phyloP scores from a whole-genome alignment of 768 basidiomycete genomes.

The Leccinum ochraceum region DNA sequence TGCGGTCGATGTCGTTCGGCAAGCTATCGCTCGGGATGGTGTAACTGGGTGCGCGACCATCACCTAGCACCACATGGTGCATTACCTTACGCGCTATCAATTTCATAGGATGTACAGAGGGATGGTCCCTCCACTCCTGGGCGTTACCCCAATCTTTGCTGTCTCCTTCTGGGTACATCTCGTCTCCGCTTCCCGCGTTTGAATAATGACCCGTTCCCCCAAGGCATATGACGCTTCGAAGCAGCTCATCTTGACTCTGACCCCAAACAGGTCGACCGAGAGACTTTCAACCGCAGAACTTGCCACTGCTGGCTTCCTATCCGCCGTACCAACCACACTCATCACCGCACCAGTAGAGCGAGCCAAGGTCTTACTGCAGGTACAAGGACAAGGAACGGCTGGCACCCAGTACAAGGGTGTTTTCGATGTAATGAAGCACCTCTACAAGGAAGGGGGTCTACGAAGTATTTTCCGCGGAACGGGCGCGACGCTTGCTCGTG shows the following conservation, averaged over 20 bases:
- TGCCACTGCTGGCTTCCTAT: conserved; percentile 91
- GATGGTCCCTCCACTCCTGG: conserved; percentile 89
- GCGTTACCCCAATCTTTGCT: conserved; percentile 98
- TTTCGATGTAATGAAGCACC: conserved; percentile 82
- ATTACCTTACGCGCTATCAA: conserved; percentile 2
- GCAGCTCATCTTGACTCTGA: conserved; percentile 71
- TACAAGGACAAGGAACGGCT: conserved; percentile 83
- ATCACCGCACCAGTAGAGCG: conserved; percentile 96
- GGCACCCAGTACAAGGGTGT: conserved; percentile 85
- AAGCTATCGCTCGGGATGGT: conserved; percentile 90
- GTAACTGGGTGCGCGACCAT: conserved; percentile 65
- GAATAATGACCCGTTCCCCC: conserved; percentile 12
- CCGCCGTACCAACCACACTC: conserved; percentile 88
- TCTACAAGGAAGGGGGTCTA: conserved; percentile 93
- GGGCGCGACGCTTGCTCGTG: conserved; percentile 88
- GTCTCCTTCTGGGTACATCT: conserved; percentile 89
- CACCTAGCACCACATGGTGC: background rate
- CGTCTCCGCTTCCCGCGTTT: background rate
- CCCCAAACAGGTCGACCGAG: conserved; percentile 72
- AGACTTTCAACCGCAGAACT: conserved; percentile 74
- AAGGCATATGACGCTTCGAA: conserved; percentile 96
- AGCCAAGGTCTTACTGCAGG: conserved; percentile 95
- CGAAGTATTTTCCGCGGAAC: conserved; percentile 92
- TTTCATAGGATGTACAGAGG: conserved; percentile 77
- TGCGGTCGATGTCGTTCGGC: conserved; percentile 90